phyloP scores from a whole-genome alignment of 352 stramenopile genomes.

The Phytophthora syringae region DNA sequence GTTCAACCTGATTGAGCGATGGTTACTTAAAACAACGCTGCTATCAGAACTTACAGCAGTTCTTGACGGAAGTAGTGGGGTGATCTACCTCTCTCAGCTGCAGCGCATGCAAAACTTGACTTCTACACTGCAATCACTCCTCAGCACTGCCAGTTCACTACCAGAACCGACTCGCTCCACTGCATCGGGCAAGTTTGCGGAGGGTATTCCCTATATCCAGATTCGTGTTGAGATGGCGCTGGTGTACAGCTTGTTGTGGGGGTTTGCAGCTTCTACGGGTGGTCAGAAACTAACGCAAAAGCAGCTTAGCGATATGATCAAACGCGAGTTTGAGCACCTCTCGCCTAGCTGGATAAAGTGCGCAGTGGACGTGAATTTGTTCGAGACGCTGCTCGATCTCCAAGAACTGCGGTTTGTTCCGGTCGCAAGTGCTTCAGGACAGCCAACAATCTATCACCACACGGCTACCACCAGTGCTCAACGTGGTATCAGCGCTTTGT shows the following conservation, averaged over 20 bases:
- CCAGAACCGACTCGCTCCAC: constrained; percentile 1
- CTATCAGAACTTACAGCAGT: constrained; percentile 18
- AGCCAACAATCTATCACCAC: constrained; percentile 2
- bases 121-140: constrained; percentile 49
- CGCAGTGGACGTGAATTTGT: constrained; percentile 40
- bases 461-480: neutral
- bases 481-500: constrained; percentile 30
- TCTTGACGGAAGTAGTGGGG: constrained; percentile 2
- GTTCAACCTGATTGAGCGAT: constrained; percentile 27
- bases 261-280: constrained; percentile 38
- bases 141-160: constrained; percentile 28
- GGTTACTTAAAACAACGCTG: constrained; percentile 17
- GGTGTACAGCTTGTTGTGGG: constrained; percentile 63
- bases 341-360: constrained; percentile 27
- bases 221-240: constrained; percentile 61
- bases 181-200: neutral
- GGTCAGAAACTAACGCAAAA: constrained; percentile 24
- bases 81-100: constrained; percentile 34
- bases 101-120: constrained; percentile 56
- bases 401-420: constrained; percentile 35
- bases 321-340: constrained; percentile 41
- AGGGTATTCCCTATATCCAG: constrained; percentile 1
- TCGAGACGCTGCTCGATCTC: constrained; percentile 49
- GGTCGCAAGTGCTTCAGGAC: neutral
- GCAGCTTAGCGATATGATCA: constrained; percentile 41